These are phyloP conservation scores for Ocimum tenuiflorum DNA, from an alignment of 257 asterid species.

Conservation along the genomic window DNA sequence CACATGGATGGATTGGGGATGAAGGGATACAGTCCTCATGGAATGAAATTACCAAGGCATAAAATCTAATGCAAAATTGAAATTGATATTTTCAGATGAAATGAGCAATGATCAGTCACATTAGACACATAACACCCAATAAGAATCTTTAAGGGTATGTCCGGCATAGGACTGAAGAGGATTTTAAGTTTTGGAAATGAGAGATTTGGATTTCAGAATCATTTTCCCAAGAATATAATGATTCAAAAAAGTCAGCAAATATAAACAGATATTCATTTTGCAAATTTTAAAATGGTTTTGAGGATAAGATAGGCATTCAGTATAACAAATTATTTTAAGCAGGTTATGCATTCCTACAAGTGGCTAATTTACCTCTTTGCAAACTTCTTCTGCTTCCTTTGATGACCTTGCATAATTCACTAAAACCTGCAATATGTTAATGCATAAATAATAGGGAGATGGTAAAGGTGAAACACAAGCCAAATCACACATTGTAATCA, in stretches of 20 bases:
- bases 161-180: not conserved
- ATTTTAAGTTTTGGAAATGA: not conserved
- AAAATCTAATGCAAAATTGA: not conserved
- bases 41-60: not conserved
- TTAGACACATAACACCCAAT: not conserved
- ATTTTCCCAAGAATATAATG: not conserved
- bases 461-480: slow-evolving; percentile 1
- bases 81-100: not conserved
- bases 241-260: not conserved
- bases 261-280: not conserved
- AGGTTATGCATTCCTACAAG: not conserved
- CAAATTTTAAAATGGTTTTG: not conserved
- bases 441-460: slow-evolving; percentile 2
- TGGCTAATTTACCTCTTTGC: slow-evolving; percentile 47
- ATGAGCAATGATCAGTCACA: not conserved
- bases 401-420: slow-evolving; percentile 97
- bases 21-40: not conserved
- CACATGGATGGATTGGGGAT: not conserved
- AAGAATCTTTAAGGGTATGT: not conserved
- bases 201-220: not conserved
- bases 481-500: no score
- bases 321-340: not conserved
- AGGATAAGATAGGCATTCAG: not conserved
- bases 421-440: slow-evolving; percentile 54
- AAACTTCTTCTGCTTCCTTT: slow-evolving; percentile 92